Evolutionary conservation across 805 yeast genomes (phyloP).

Genomic region (Jamesozyma rosinii): DNA sequence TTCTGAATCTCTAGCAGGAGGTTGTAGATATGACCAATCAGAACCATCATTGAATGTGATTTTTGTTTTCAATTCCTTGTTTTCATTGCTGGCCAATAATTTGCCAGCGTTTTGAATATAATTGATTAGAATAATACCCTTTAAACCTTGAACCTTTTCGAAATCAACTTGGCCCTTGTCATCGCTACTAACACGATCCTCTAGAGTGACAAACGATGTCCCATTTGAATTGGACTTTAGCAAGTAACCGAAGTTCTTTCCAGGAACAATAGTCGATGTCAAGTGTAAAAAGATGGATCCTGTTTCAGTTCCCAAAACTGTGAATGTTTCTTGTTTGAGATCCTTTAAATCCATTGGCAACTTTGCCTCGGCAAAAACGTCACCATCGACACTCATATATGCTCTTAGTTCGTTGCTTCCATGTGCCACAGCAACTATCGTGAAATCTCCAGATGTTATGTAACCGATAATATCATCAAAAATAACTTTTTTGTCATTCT

Average conservation of each 20-base stretch:
- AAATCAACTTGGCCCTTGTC: conserved; percentile 72
- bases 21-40: conserved; percentile 62
- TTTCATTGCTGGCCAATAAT: conserved; percentile 32
- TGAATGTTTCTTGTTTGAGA: conserved; percentile 59
- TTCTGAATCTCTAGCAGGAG: conserved; percentile 58
- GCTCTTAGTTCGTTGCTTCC: conserved; percentile 52
- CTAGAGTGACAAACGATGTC: conserved; percentile 65
- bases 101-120: conserved; percentile 49
- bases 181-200: conserved; percentile 68
- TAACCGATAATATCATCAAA: conserved; percentile 62
- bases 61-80: conserved; percentile 56
- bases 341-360: conserved; percentile 61
- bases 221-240: conserved; percentile 89
- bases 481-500: conserved; percentile 31
- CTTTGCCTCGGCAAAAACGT: conserved; percentile 62
- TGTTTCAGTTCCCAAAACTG: conserved; percentile 64
- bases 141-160: conserved; percentile 72
- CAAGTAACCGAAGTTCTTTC: conserved; percentile 63
- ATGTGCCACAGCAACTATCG: conserved; percentile 58
- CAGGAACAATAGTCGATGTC: conserved; percentile 46
- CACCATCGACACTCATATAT: conserved; percentile 71
- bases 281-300: conserved; percentile 75
- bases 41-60: conserved; percentile 90
- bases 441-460: conserved; percentile 59
- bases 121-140: conserved; percentile 75